Percentiles rank a stretch among this genome's conserved stretches.
Evolutionary conservation across 768 basidiomycete genomes (phyloP).

Genomic region (Suillus decipiens): DNA sequence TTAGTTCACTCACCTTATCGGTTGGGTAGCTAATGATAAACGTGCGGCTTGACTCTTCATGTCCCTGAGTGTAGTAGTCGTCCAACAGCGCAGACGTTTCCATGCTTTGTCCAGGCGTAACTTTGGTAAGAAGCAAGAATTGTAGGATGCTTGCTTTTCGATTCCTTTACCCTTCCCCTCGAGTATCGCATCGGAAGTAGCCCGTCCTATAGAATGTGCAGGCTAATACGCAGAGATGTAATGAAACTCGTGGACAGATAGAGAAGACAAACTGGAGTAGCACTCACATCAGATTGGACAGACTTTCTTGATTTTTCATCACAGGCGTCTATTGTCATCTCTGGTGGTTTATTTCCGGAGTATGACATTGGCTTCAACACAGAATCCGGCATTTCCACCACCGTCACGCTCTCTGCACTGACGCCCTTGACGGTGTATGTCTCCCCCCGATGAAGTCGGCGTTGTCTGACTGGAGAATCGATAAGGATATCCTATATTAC

Average conservation of each 20-base stretch:
- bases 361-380: neutral
- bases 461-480: neutral
- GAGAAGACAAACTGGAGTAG: neutral
- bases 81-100: slow-evolving; percentile 4
- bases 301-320: neutral
- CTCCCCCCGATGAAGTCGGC: neutral
- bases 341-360: neutral
- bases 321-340: neutral
- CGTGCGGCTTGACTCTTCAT: slow-evolving; percentile 1
- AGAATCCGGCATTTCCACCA: neutral
- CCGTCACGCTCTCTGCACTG: slow-evolving; percentile 7
- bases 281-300: slow-evolving; percentile 1
- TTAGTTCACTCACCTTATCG: neutral
- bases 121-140: neutral
- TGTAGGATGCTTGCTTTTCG: neutral
- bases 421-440: too few species aligned
- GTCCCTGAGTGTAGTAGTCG: neutral
- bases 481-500: slow-evolving; percentile 66
- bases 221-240: neutral
- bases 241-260: neutral
- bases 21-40: neutral
- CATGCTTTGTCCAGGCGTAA: neutral
- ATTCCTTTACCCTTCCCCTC: neutral
- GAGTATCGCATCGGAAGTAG: too few species aligned
- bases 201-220: neutral